Evolutionary conservation across 257 asterid genomes (phyloP), one percentile per base, ranked within the genome.

Genomic region (Agastache rugosa): DNA sequence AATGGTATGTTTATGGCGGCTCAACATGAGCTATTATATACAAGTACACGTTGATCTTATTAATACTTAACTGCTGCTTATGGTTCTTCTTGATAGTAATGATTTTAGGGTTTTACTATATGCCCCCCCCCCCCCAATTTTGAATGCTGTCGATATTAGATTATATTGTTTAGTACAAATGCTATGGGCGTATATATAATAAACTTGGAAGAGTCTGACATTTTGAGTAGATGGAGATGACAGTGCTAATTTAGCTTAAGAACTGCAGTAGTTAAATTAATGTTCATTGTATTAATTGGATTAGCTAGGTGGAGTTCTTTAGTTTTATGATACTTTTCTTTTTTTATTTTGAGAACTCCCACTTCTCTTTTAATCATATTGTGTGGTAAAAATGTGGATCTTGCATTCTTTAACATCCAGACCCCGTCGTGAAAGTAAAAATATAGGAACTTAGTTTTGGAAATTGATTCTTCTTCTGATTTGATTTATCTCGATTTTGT

Each of bases 1-100:
- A 91, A 79, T 95, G 99, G 99, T 93, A 84, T 50, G 83, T 63
- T 35, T 41, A 37, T 16, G 20, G 61, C 76, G 8, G 63, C 37
- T 42, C 62, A 34, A 51, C 63, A 55, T 72, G 72, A 63, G 23
- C 20, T 37, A 27, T 44, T 39, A 51, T 15, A 31, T 50, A 14
- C 8, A 70, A 16, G n/a, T 76, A 15, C 59, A 17, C n/a, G n/a
- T 10, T 22, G 29, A 50, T 37, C n/a, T 41, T 34, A 48, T 56
- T 70, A 44, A 29, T 39, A 35, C 39, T 61, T 8, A 25, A 8
- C 10, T 71, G 29, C 65, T 41, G 51, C 14, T 19, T 56, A 63
- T 68, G 73, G 63, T 77, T 68, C 39, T 58, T 72, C 20, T 64
- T 48, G 25, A 71, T 42, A 4, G 77, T 35, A 77, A 37, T 67